Conservation (phyloP, 345 rosid genomes). For the Bruguiera sexangula region DNA sequence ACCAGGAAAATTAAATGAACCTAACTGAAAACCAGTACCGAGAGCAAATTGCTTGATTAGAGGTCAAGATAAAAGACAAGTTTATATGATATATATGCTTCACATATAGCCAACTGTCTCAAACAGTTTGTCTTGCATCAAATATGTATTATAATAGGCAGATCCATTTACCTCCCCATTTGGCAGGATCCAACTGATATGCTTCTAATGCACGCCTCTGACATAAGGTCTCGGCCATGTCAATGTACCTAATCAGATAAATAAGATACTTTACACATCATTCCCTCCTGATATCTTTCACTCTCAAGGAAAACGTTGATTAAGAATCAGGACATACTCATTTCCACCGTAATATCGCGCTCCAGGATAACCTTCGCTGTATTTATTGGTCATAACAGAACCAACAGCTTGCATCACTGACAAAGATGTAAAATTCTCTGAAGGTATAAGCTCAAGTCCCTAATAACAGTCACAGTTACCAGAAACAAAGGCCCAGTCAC, state of each 20-base stretch:
- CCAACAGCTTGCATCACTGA: conserved; percentile 99
- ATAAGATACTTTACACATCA: conserved; percentile 7
- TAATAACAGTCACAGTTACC: conserved; percentile 18
- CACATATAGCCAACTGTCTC: too few relatives aligned
- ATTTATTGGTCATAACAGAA: conserved; percentile 93
- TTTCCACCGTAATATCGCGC: conserved; percentile 97
- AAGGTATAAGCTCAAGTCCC: conserved; percentile 95
- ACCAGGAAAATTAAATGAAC: too few relatives aligned
- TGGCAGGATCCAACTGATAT: conserved; percentile 74
- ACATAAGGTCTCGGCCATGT: conserved; percentile 88
- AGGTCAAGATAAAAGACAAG: too few relatives aligned
- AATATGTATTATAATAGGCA: neutral
- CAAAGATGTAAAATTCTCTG: conserved; percentile 88
- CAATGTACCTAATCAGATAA: conserved; percentile 61
- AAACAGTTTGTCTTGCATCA: neutral
- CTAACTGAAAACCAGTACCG: too few relatives aligned
- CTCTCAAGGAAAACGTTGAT: too few relatives aligned
- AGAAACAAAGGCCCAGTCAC: neutral
- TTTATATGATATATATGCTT: too few relatives aligned
- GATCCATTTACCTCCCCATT: conserved; percentile 81
- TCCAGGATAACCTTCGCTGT: conserved; percentile 96
- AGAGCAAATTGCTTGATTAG: too few relatives aligned
- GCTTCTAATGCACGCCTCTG: conserved; percentile 92
- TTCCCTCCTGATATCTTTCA: too few relatives aligned
- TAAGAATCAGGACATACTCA: conserved; percentile 46